phyloP scores from a whole-genome alignment of 257 asterid genomes.

The Gynochthodes officinalis region DNA sequence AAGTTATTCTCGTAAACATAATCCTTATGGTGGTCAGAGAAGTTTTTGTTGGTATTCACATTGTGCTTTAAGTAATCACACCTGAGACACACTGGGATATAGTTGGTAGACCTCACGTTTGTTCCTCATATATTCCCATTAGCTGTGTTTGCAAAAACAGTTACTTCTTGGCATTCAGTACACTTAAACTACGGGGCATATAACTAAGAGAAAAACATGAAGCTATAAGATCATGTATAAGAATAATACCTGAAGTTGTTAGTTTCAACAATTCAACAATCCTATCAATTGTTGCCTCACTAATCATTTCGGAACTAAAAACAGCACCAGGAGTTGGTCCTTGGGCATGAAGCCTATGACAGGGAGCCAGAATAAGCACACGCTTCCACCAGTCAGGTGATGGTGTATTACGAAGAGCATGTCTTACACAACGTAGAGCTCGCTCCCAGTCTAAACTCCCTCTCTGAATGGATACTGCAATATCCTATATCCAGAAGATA shows the following conservation, averaged over 20 bases:
- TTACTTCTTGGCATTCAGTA: background rate
- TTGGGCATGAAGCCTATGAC: conserved; percentile 74
- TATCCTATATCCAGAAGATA: conserved; percentile 54
- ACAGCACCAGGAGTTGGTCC: conserved; percentile 90
- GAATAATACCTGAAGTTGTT: conserved; percentile 79
- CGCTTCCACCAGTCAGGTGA: conserved; percentile 99
- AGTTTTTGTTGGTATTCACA: background rate
- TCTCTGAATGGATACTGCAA: conserved; percentile 88
- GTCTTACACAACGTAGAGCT: conserved; percentile 92
- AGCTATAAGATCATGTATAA: conserved; percentile 3
- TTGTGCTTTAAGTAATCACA: background rate
- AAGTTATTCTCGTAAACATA: background rate
- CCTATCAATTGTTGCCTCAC: conserved; percentile 94
- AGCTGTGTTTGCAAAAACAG: background rate
- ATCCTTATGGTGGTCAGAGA: background rate
- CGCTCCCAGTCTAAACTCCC: conserved; percentile 99
- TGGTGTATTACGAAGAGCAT: conserved; percentile 95
- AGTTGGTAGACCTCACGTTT: background rate
- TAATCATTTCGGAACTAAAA: conserved; percentile 93
- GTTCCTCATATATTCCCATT: background rate
- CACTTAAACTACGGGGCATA: background rate
- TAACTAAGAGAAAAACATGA: conserved; percentile 1
- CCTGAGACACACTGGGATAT: background rate
- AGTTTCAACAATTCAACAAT: conserved; percentile 78
- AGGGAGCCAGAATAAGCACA: conserved; percentile 93